Evolutionary conservation across 345 rosid genomes (phyloP).

Genomic region (Bretschneidera sinensis): DNA sequence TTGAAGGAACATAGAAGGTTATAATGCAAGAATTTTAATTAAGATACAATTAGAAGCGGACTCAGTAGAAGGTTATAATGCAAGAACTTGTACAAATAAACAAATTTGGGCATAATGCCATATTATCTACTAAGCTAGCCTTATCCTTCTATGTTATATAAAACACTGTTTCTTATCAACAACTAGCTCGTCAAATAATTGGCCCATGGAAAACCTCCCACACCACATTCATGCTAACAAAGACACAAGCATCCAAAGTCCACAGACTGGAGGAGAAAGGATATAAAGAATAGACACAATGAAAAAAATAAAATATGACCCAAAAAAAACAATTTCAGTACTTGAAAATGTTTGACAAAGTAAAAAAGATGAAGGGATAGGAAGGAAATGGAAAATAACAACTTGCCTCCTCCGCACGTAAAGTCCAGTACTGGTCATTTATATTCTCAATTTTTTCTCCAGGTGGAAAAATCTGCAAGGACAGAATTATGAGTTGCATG

Average conservation of each 20-base stretch:
- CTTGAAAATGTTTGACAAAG: conserved; percentile 3
- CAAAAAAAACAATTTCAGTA: neutral
- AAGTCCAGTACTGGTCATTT: conserved; percentile 97
- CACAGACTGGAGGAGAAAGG: conserved; percentile 1
- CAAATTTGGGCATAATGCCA: too few relatives aligned
- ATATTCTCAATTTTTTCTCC: conserved; percentile 91
- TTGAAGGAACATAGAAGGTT: too few relatives aligned
- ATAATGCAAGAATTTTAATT: too few relatives aligned
- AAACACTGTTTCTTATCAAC: too few relatives aligned
- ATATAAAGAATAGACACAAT: neutral
- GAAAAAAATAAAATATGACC: neutral
- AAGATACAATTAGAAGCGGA: too few relatives aligned
- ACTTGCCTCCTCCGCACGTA: conserved; percentile 94
- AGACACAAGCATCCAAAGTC: neutral
- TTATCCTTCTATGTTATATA: too few relatives aligned
- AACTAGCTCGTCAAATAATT: too few relatives aligned
- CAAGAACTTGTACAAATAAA: too few relatives aligned
- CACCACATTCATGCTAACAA: neutral
- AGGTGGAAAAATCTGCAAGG: conserved; percentile 72
- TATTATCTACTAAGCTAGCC: too few relatives aligned
- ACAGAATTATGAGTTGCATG: conserved; percentile 3
- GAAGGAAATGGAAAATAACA: conserved; percentile 5
- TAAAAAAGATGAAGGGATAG: conserved; percentile 11
- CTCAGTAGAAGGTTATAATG: too few relatives aligned
- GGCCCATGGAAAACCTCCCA: too few relatives aligned